A percentile compares a stretch with the other conserved stretches of the same genome.
Conservation (phyloP, 1,139 yeast species). For the Pichia sp. region DNA sequence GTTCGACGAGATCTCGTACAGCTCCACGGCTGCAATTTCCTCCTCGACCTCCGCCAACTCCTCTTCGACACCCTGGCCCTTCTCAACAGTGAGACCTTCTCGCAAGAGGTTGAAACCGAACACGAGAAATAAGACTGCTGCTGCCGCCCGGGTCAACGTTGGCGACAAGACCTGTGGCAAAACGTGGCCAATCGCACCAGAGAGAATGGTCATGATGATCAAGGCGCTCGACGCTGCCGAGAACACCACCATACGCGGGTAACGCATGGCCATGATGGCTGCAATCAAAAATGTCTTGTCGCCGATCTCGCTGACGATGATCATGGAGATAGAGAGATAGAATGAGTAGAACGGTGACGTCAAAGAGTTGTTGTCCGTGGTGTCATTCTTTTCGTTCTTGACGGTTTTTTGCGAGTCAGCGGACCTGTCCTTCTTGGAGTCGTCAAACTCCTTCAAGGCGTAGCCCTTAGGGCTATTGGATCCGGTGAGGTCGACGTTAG, state of each 20-base stretch:
- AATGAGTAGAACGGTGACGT: slow-evolving; percentile 15
- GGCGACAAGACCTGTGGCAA: slow-evolving; percentile 81
- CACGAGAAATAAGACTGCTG: slow-evolving; percentile 73
- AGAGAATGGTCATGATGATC: slow-evolving; percentile 82
- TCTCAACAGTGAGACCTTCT: slow-evolving; percentile 83
- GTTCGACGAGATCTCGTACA: slow-evolving; percentile 47
- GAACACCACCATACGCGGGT: slow-evolving; percentile 76
- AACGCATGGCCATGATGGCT: slow-evolving; percentile 97
- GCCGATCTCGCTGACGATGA: slow-evolving; percentile 88
- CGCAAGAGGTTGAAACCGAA: slow-evolving; percentile 73
- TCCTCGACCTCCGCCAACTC: slow-evolving; percentile 97
- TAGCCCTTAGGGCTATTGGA: not conserved
- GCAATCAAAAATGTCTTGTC: slow-evolving; percentile 96
- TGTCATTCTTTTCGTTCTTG: not conserved
- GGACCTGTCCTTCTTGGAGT: not conserved
- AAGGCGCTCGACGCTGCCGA: slow-evolving; percentile 84
- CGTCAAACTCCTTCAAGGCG: not conserved
- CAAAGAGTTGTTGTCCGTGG: slow-evolving; percentile 8
- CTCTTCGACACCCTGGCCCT: slow-evolving; percentile 82
- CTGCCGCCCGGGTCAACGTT: slow-evolving; percentile 72
- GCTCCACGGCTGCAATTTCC: slow-evolving; percentile 67
- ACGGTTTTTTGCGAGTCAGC: not conserved
- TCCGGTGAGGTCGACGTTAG: not conserved
- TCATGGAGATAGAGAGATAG: slow-evolving; percentile 58
- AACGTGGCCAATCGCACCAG: slow-evolving; percentile 89